Percentiles rank a stretch among this genome's conserved stretches.
These are phyloP conservation scores for Magnusiomyces ingens DNA, from an alignment of 1,139 yeast genomes.

Conservation along the genomic window DNA sequence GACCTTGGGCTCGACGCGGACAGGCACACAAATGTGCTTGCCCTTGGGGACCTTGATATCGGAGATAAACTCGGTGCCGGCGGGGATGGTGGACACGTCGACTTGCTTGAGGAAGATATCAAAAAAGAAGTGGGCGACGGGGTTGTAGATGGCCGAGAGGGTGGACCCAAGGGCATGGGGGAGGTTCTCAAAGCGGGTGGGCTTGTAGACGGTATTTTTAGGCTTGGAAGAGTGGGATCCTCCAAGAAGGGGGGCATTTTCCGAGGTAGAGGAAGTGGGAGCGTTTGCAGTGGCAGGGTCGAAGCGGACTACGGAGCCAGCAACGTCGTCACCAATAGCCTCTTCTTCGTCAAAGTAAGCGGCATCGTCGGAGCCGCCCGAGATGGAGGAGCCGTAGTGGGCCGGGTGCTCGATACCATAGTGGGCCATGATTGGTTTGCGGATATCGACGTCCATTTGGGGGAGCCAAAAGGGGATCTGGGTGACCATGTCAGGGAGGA, in stretches of 20 bases:
- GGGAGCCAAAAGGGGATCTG: slow-evolving; percentile 96
- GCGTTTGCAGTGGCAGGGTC: slow-evolving; percentile 22
- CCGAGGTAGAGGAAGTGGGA: slow-evolving; percentile 15
- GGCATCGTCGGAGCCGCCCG: slow-evolving; percentile 30
- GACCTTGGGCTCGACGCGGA: slow-evolving; percentile 96
- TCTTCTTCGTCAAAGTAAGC: slow-evolving; percentile 42
- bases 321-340: slow-evolving; percentile 13
- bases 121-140: slow-evolving; percentile 23
- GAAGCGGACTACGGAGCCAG: slow-evolving; percentile 21
- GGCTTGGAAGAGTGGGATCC: slow-evolving; percentile 12
- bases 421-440: slow-evolving; percentile 72
- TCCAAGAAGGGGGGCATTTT: slow-evolving; percentile 27
- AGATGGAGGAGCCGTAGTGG: slow-evolving; percentile 36
- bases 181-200: slow-evolving; percentile 9
- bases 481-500: slow-evolving; percentile 73
- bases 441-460: slow-evolving; percentile 94
- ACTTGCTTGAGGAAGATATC: slow-evolving; percentile 35
- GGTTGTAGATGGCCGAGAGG: slow-evolving; percentile 7
- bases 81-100: slow-evolving; percentile 66
- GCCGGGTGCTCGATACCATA: slow-evolving; percentile 58
- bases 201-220: slow-evolving; percentile 8
- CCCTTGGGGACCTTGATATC: slow-evolving; percentile 54
- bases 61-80: slow-evolving; percentile 69
- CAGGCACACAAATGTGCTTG: slow-evolving; percentile 91
- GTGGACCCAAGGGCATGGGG: slow-evolving; percentile 7